Percentiles rank a stretch among this genome's conserved stretches.
These are phyloP conservation scores for Cytospora schulzeri DNA, from an alignment of 2,329 filamentous ascomycete genomes.

Conservation along the genomic window DNA sequence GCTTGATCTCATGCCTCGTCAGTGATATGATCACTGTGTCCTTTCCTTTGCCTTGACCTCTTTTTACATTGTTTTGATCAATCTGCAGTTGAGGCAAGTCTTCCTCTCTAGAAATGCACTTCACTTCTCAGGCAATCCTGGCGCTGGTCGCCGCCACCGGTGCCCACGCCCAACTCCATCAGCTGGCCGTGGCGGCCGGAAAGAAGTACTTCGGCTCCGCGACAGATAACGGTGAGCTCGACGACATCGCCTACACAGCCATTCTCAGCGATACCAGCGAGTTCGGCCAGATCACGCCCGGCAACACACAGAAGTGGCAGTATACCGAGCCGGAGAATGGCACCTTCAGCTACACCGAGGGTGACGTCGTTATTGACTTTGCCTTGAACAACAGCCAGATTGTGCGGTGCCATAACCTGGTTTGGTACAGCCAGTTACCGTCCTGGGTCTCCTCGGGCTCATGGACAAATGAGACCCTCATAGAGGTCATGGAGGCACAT, in stretches of 20 bases:
- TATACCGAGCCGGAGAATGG: constrained; percentile 59
- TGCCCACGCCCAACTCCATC: constrained; percentile 44
- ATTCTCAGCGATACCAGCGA: constrained; percentile 58
- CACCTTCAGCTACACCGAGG: constrained; percentile 59
- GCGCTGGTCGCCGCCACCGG: constrained; percentile 27
- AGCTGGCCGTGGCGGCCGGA: constrained; percentile 57
- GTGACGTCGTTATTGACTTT: constrained; percentile 54
- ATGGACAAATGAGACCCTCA: constrained; percentile 63
- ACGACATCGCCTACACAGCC: constrained; percentile 55
- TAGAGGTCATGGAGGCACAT: constrained; percentile 56
- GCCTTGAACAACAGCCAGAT: constrained; percentile 52
- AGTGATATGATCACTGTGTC: constrained; percentile 1
- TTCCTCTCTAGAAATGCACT: constrained; percentile 22
- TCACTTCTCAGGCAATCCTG: constrained; percentile 25
- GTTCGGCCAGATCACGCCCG: constrained; percentile 67
- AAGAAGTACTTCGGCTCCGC: constrained; percentile 67
- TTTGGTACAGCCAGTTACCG: constrained; percentile 56
- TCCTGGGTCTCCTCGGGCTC: constrained; percentile 46
- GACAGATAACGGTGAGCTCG: constrained; percentile 59
- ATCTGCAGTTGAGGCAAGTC: constrained; percentile 18
- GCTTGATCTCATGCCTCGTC: not conserved
- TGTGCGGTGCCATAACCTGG: constrained; percentile 64
- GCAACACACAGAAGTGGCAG: constrained; percentile 67
- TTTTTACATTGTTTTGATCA: constrained; percentile 18
- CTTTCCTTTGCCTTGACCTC: not conserved